A percentile compares a stretch with the other conserved stretches of the same genome.
These are phyloP conservation scores for Cladosporium sp. DNA, from an alignment of 2,329 filamentous ascomycete species.

Conservation along the genomic window DNA sequence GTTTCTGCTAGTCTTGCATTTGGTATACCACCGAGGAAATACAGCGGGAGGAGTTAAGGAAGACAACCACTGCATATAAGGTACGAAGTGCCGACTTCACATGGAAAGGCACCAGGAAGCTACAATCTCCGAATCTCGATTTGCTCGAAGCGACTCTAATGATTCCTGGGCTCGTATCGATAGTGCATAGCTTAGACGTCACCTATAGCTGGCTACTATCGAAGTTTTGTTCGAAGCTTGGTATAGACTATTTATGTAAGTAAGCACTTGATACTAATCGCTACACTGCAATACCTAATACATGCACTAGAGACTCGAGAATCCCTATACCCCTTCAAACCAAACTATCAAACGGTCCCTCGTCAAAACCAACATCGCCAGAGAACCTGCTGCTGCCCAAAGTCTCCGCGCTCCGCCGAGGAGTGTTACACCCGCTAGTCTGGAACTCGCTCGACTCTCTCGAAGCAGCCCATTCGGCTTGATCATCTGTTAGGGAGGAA, in stretches of 20 bases:
- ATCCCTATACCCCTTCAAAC: not conserved
- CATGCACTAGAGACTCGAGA: not conserved
- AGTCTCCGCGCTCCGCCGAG: conserved; percentile 2
- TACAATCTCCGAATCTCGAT: not conserved
- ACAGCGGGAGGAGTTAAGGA: not conserved
- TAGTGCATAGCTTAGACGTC: not conserved
- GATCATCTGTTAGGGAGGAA: not conserved
- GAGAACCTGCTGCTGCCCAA: not conserved
- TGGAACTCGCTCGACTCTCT: conserved; percentile 9
- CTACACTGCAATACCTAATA: not conserved
- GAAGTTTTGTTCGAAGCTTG: not conserved
- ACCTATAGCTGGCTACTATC: not conserved
- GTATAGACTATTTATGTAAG: not conserved
- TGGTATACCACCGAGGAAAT: not conserved
- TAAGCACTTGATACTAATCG: not conserved
- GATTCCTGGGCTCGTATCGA: not conserved
- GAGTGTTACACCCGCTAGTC: conserved; percentile 6
- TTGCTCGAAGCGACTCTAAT: not conserved
- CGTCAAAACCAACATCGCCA: not conserved
- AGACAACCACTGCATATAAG: not conserved
- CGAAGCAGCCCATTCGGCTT: not conserved
- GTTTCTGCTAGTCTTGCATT: not conserved
- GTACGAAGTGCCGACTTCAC: not conserved
- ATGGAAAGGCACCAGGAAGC: not conserved
- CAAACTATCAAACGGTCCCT: not conserved